Evolutionary conservation across 345 rosid species (phyloP).

Genomic region (Bruguiera parviflora): DNA sequence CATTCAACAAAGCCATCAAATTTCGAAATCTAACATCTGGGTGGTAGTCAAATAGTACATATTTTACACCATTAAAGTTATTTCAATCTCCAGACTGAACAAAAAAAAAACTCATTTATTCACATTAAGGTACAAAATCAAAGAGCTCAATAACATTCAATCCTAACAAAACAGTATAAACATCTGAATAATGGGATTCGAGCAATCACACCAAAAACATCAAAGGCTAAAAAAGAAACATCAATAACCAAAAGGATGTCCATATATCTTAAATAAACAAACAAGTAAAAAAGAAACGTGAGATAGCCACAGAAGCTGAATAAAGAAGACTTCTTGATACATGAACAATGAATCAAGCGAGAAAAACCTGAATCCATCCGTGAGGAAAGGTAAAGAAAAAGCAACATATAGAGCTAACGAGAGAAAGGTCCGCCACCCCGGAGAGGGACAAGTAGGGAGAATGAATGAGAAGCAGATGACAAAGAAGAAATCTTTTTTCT

Average conservation of each 20-base stretch:
- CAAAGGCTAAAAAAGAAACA: too few species aligned
- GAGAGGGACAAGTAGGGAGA: too few species aligned
- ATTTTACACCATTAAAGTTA: neutral
- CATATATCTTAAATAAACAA: conserved; percentile 11
- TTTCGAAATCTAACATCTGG: conserved; percentile 7
- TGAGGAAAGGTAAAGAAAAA: neutral
- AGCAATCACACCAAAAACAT: neutral
- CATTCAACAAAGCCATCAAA: too few species aligned
- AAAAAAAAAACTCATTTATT: neutral
- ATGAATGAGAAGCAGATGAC: too few species aligned
- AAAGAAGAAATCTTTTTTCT: too few species aligned
- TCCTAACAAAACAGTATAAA: neutral
- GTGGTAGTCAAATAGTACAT: neutral
- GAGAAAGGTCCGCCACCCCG: too few species aligned
- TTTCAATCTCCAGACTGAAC: neutral
- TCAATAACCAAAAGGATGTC: neutral
- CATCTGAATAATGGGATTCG: neutral
- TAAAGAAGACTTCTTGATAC: neutral
- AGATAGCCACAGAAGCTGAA: neutral
- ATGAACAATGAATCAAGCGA: neutral
- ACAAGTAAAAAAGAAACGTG: neutral
- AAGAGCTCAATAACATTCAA: neutral
- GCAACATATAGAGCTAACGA: too few species aligned
- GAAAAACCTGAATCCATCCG: neutral
- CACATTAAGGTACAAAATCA: too few species aligned